phyloP scores from a whole-genome alignment of 306 rosid species.

The Quercus robur region DNA sequence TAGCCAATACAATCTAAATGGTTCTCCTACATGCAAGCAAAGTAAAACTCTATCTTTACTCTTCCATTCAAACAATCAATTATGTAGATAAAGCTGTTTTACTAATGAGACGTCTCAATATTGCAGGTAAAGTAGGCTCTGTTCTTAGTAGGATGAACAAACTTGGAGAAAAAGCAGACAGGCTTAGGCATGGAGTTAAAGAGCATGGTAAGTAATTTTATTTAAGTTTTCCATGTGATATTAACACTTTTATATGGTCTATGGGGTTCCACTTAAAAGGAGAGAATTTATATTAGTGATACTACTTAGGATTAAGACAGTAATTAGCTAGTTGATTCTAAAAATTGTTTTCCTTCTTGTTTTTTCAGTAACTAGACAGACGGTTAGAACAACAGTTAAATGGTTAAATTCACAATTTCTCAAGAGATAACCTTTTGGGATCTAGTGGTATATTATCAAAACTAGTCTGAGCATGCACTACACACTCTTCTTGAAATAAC shows the following conservation, averaged over 20 bases:
- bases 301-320: not conserved
- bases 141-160: constrained; percentile 29
- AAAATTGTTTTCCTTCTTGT: too few species aligned
- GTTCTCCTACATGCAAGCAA: constrained; percentile 26
- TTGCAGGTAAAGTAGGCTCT: constrained; percentile 32
- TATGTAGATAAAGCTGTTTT: not conserved
- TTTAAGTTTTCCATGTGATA: not conserved
- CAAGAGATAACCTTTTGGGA: too few species aligned
- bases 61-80: not conserved
- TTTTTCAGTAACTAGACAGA: too few species aligned
- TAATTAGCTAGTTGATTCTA: not conserved
- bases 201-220: constrained; percentile 36
- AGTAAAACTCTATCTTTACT: constrained; percentile 21
- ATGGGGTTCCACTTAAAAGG: too few species aligned
- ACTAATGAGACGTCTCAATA: not conserved
- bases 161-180: constrained; percentile 25
- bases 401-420: too few species aligned
- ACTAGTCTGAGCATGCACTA: not conserved
- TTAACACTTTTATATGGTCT: too few species aligned
- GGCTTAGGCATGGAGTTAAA: constrained; percentile 35
- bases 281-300: not conserved
- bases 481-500: not conserved
- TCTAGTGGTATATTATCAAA: too few species aligned
- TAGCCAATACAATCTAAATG: constrained; percentile 19
- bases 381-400: too few species aligned